A percentile compares a stretch with the other conserved stretches of the same genome.
Conservation (phyloP, 805 yeast genomes). For the Myxozyma neglecta region DNA sequence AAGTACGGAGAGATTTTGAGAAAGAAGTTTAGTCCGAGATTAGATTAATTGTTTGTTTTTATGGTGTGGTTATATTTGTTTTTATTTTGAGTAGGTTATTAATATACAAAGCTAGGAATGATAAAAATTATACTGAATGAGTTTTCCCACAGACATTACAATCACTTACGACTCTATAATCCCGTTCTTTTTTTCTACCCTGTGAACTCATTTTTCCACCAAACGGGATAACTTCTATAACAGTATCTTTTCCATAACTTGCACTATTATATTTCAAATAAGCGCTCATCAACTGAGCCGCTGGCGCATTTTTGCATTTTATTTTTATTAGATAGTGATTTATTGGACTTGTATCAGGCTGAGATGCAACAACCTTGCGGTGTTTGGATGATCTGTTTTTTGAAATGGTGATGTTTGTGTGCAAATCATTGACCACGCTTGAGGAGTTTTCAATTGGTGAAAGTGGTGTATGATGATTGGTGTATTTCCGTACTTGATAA, state of each 20-base stretch:
- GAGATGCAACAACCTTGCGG: not conserved
- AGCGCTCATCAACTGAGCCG: not conserved
- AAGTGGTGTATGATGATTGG: too few species aligned
- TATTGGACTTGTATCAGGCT: not conserved
- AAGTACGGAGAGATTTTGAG: not conserved
- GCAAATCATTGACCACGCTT: too few species aligned
- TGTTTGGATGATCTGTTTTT: too few species aligned
- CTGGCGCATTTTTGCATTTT: not conserved
- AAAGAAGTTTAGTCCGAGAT: not conserved
- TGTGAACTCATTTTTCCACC: not conserved
- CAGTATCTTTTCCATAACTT: not conserved
- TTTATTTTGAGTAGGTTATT: too few species aligned
- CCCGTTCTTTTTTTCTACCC: too few species aligned
- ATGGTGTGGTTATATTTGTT: too few species aligned
- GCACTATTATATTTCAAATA: not conserved
- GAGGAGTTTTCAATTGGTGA: too few species aligned
- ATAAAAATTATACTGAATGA: too few species aligned
- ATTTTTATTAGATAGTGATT: not conserved
- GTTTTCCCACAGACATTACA: too few species aligned
- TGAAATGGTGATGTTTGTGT: too few species aligned
- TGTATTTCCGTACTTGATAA: not conserved
- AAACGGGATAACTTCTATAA: not conserved
- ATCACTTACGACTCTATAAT: too few species aligned
- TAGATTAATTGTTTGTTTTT: not conserved
- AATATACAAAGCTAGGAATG: too few species aligned